phyloP scores from a whole-genome alignment of 2,329 filamentous ascomycete genomes.

The Sarocladium kiliense region DNA sequence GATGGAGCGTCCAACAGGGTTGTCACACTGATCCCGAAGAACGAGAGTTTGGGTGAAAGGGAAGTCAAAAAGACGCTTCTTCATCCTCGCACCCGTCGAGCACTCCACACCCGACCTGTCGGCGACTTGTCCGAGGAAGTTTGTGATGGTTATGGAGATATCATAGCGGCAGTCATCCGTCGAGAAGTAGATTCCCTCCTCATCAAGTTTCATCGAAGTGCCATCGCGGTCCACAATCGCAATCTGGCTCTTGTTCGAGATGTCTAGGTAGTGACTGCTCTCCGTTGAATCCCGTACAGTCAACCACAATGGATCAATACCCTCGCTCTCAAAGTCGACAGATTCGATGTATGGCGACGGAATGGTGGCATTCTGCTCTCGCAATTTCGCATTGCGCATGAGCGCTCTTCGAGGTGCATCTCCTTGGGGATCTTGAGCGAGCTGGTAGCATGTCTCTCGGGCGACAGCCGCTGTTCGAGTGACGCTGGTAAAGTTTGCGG shows the following conservation, averaged over 20 bases:
- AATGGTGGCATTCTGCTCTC: conserved; percentile 24
- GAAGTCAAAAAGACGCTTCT: conserved; percentile 19
- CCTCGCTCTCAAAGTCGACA: conserved; percentile 26
- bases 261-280: conserved; percentile 25
- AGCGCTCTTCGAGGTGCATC: conserved; percentile 19
- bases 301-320: conserved; percentile 26
- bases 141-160: conserved; percentile 25
- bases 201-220: conserved; percentile 27
- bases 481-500: conserved; percentile 27
- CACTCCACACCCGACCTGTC: conserved; percentile 25
- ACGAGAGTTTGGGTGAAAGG: conserved; percentile 26
- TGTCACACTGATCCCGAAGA: conserved; percentile 30
- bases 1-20: conserved; percentile 20
- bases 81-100: conserved; percentile 10
- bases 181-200: conserved; percentile 27
- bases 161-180: conserved; percentile 26
- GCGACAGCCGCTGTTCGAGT: conserved; percentile 21
- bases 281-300: conserved; percentile 24
- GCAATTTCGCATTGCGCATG: conserved; percentile 25
- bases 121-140: conserved; percentile 28
- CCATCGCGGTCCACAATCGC: conserved; percentile 25
- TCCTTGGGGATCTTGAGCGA: conserved; percentile 18
- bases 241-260: conserved; percentile 26
- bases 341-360: conserved; percentile 32
- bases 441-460: conserved; percentile 25